A percentile compares a stretch with the other conserved stretches of the same genome.
phyloP scores from a whole-genome alignment of 257 asterid species.

The Solanum etuberosum region DNA sequence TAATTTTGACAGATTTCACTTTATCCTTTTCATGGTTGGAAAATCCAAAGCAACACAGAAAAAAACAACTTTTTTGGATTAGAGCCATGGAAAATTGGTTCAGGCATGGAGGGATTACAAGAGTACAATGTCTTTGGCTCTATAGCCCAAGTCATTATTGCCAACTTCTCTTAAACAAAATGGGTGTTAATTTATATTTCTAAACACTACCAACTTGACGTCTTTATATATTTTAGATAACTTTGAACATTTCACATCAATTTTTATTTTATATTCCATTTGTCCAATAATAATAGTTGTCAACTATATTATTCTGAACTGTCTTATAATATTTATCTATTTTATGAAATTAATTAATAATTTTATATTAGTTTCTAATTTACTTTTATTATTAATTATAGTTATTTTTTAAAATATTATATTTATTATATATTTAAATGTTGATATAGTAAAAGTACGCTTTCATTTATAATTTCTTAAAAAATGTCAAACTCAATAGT shows the following conservation, averaged over 20 bases:
- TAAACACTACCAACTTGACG: neutral
- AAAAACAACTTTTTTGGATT: neutral
- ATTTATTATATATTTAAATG: too few relatives aligned
- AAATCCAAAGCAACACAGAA: slow-evolving; percentile 1
- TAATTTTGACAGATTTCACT: neutral
- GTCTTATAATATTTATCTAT: too few relatives aligned
- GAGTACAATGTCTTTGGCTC: neutral
- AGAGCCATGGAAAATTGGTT: neutral
- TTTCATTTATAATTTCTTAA: too few relatives aligned
- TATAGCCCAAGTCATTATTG: neutral
- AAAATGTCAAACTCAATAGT: too few relatives aligned
- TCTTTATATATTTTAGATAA: neutral
- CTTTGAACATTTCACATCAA: neutral
- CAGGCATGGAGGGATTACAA: neutral
- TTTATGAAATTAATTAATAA: too few relatives aligned
- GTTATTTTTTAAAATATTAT: too few relatives aligned
- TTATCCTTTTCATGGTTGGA: neutral
- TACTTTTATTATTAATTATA: too few relatives aligned
- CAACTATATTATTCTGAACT: too few relatives aligned
- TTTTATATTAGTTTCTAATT: too few relatives aligned
- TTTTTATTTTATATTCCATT: neutral
- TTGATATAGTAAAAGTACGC: too few relatives aligned
- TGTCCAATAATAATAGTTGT: too few relatives aligned
- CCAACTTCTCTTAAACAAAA: neutral
- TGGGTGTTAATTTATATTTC: neutral